These are phyloP conservation scores for Aspergillus tanneri DNA, from an alignment of 2,329 filamentous ascomycete species.

Conservation along the genomic window DNA sequence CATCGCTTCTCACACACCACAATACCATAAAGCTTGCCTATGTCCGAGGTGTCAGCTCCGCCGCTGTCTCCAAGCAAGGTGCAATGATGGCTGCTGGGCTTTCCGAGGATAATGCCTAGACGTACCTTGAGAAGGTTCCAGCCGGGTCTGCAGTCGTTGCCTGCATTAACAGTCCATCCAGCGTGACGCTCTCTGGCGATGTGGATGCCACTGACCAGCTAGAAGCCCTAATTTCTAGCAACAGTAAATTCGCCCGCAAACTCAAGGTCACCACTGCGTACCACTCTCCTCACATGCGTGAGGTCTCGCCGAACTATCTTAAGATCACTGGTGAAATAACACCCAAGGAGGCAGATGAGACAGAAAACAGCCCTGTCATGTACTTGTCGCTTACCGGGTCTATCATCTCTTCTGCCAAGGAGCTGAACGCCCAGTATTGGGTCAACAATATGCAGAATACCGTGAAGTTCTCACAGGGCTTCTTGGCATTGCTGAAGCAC, in stretches of 20 bases:
- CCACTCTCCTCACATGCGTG: slow-evolving; percentile 14
- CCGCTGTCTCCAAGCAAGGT: slow-evolving; percentile 30
- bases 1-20: slow-evolving; percentile 18
- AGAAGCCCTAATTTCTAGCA: slow-evolving; percentile 44
- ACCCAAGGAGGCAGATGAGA: background rate
- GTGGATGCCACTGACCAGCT: slow-evolving; percentile 47
- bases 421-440: slow-evolving; percentile 12
- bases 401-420: slow-evolving; percentile 13
- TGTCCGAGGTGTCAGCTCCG: slow-evolving; percentile 24
- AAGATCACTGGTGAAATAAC: slow-evolving; percentile 17
- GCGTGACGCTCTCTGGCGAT: slow-evolving; percentile 46
- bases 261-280: slow-evolving; percentile 23
- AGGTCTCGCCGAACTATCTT: background rate
- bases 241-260: slow-evolving; percentile 9
- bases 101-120: background rate
- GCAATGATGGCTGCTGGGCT: slow-evolving; percentile 14
- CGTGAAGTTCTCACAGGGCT: background rate
- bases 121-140: slow-evolving; percentile 36
- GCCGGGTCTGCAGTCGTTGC: slow-evolving; percentile 21
- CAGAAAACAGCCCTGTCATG: slow-evolving; percentile 18
- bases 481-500: background rate
- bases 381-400: slow-evolving; percentile 28
- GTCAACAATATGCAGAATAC: background rate
- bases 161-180: slow-evolving; percentile 20
- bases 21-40: slow-evolving; percentile 25